phyloP scores from a whole-genome alignment of 192 early-diverging fungal species.

The Glomus cerebriforme region DNA sequence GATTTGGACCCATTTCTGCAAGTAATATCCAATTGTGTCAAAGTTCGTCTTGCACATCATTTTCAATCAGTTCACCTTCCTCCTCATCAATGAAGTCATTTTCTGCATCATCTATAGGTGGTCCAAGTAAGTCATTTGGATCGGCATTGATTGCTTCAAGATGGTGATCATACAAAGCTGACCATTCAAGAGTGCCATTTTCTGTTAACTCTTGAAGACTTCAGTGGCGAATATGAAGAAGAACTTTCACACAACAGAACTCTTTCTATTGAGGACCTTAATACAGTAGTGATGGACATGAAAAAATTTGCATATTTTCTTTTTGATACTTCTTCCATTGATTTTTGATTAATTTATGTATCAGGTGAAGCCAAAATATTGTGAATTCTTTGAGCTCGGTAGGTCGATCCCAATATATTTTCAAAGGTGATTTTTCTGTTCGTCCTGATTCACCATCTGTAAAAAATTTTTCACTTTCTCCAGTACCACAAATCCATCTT shows the following conservation, averaged over 20 bases:
- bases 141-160: background rate
- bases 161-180: background rate
- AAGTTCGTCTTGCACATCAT: too few species aligned
- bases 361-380: background rate
- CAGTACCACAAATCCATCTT: too few species aligned
- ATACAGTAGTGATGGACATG: background rate
- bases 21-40: too few species aligned
- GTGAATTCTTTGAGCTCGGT: background rate
- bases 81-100: too few species aligned
- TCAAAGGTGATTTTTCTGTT: background rate
- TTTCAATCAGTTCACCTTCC: too few species aligned
- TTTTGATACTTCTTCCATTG: background rate
- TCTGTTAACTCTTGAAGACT: too few species aligned
- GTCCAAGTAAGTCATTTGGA: too few species aligned
- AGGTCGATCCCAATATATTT: background rate
- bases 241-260: slow-evolving; percentile 1
- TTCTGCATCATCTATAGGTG: too few species aligned
- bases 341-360: background rate
- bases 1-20: too few species aligned
- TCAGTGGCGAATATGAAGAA: background rate
- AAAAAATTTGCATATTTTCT: too few species aligned
- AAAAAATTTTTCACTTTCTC: too few species aligned
- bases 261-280: slow-evolving; percentile 5
- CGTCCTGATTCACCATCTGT: background rate
- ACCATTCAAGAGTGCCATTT: too few species aligned